Evolutionary conservation across 176 grass and related monocot genomes (phyloP).

Genomic region (Avena sativa): DNA sequence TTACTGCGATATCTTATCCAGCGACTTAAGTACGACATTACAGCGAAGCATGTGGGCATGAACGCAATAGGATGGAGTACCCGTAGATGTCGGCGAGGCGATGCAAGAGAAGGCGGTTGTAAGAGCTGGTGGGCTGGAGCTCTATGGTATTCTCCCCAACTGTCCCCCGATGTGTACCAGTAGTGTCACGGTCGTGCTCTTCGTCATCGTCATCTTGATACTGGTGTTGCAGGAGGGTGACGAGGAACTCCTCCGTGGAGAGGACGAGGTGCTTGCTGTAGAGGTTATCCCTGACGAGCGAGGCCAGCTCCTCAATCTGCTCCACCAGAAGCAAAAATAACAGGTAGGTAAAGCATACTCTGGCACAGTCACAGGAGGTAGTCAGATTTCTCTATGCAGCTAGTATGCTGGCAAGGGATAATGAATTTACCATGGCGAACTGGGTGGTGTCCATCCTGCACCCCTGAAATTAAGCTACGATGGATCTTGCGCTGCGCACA

Average conservation of each 20-base stretch:
- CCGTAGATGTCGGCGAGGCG: slow-evolving; percentile 94
- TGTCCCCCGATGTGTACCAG: background rate
- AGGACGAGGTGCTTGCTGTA: slow-evolving; percentile 96
- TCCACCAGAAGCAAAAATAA: background rate
- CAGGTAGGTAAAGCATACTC: background rate
- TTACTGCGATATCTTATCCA: background rate
- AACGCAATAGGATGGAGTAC: slow-evolving; percentile 32
- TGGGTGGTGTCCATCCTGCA: slow-evolving; percentile 53
- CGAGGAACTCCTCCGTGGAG: slow-evolving; percentile 73
- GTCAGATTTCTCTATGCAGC: background rate
- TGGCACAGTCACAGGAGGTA: background rate
- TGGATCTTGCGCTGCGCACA: background rate
- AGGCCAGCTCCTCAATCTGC: slow-evolving; percentile 90
- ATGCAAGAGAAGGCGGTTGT: slow-evolving; percentile 89
- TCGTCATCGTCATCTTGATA: background rate
- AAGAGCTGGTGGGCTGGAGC: slow-evolving; percentile 79
- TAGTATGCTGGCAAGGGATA: background rate
- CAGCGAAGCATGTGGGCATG: background rate
- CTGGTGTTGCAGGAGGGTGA: slow-evolving; percentile 58
- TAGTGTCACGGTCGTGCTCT: background rate
- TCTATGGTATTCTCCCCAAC: slow-evolving; percentile 56
- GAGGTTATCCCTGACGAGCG: slow-evolving; percentile 92
- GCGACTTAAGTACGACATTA: background rate
- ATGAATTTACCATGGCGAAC: slow-evolving; percentile 72
- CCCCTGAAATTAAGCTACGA: background rate